phyloP scores from a whole-genome alignment of 148 eudicot genomes.

The Chenopodium quinoa region DNA sequence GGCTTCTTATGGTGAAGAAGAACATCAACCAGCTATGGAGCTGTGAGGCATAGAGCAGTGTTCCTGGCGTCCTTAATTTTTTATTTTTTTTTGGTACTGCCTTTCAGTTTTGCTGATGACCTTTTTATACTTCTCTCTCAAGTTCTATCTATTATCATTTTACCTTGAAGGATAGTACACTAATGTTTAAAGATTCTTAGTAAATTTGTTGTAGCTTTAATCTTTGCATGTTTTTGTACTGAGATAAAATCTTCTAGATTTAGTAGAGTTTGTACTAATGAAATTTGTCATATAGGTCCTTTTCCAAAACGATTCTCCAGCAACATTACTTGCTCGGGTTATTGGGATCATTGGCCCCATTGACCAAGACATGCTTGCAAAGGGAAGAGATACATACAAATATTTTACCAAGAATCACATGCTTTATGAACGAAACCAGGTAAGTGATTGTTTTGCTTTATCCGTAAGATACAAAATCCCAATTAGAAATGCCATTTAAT shows the following conservation, averaged over 20 bases:
- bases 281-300: slow-evolving; percentile 57
- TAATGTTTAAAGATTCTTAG: not conserved
- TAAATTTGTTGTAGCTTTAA: not conserved
- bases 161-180: not conserved
- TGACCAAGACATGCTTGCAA: slow-evolving; percentile 88
- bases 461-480: not conserved
- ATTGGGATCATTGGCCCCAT: slow-evolving; percentile 88
- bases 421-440: slow-evolving; percentile 99
- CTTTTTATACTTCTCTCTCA: not conserved
- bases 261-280: slow-evolving; percentile 8
- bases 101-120: not conserved
- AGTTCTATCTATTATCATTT: not conserved
- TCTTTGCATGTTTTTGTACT: not conserved
- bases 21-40: not conserved
- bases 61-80: too few species aligned
- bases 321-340: slow-evolving; percentile 92
- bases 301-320: slow-evolving; percentile 99
- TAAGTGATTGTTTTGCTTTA: slow-evolving; percentile 22
- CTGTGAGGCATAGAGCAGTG: not conserved
- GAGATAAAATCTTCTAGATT: slow-evolving; percentile 1
- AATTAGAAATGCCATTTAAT: not conserved
- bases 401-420: slow-evolving; percentile 96
- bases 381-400: slow-evolving; percentile 94
- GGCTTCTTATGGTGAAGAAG: not conserved
- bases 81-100: too few species aligned